Conservation (phyloP, 306 rosid genomes). For the Sesbania bispinosa region DNA sequence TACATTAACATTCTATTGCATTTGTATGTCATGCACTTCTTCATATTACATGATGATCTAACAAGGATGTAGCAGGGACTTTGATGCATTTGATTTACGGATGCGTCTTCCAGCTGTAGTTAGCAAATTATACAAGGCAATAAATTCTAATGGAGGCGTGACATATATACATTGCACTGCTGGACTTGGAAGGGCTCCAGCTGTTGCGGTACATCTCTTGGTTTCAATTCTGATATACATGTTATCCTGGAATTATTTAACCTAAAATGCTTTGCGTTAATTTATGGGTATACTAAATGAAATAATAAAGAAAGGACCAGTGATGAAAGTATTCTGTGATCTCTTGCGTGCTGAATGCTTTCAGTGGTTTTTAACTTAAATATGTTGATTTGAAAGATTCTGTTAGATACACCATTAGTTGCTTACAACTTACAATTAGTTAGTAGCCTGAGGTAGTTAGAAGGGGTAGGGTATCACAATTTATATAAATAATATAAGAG, state of each 20-base stretch:
- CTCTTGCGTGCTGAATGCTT: neutral
- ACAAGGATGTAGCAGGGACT: conserved; percentile 68
- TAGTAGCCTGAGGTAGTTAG: too few species aligned
- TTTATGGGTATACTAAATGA: conserved; percentile 5
- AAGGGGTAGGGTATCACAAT: too few species aligned
- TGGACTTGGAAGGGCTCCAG: conserved; percentile 99
- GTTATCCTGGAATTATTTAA: neutral
- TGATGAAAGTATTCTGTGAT: conserved; percentile 4
- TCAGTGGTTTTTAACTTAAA: neutral
- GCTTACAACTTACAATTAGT: too few species aligned
- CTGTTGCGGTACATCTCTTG: conserved; percentile 59
- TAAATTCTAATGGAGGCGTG: conserved; percentile 79
- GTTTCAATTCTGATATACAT: conserved; percentile 12
- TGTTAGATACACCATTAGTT: too few species aligned
- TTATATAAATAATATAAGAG: too few species aligned
- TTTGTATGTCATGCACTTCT: conserved; percentile 23
- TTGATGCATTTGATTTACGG: conserved; percentile 82
- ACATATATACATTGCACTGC: conserved; percentile 96
- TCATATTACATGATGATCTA: conserved; percentile 19
- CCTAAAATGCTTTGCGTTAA: too few species aligned
- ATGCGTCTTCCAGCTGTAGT: conserved; percentile 75
- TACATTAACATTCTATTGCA: neutral
- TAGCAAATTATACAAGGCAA: conserved; percentile 71
- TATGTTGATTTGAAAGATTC: neutral
- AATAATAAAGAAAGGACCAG: neutral